These are phyloP conservation scores for Boechera retrofracta DNA, from an alignment of 345 rosid species.

Conservation along the genomic window DNA sequence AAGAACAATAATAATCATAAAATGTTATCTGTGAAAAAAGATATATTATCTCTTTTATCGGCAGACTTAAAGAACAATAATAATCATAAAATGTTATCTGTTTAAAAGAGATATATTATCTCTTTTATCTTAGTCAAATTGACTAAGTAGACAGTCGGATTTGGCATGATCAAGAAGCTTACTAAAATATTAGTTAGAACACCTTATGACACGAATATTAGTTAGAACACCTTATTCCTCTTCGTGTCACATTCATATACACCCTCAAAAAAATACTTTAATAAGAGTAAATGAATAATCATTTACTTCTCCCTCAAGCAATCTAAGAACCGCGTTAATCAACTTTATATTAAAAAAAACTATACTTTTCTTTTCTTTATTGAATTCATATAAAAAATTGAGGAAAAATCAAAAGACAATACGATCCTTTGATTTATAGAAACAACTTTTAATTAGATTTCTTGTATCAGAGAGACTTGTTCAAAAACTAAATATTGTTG, in stretches of 20 bases:
- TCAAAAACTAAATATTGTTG: no score
- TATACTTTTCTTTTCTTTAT: slow-evolving; percentile 12
- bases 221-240: background rate
- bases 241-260: slow-evolving; percentile 35
- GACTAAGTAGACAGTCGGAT: background rate
- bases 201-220: background rate
- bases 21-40: background rate
- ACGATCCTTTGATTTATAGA: slow-evolving; percentile 4
- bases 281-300: slow-evolving; percentile 7
- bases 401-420: background rate
- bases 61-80: background rate
- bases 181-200: slow-evolving; percentile 13
- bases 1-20: background rate
- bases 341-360: slow-evolving; percentile 9
- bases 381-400: background rate
- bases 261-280: background rate
- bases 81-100: background rate
- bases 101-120: background rate
- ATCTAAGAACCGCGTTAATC: slow-evolving; percentile 33
- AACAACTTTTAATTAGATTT: slow-evolving; percentile 1
- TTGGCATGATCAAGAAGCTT: slow-evolving; percentile 21
- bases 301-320: slow-evolving; percentile 32
- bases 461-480: slow-evolving; percentile 20
- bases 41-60: background rate
- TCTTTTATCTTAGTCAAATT: slow-evolving; percentile 13